Conservation (phyloP, 2,329 filamentous ascomycete genomes). For the Ophiostoma triangulosporum region DNA sequence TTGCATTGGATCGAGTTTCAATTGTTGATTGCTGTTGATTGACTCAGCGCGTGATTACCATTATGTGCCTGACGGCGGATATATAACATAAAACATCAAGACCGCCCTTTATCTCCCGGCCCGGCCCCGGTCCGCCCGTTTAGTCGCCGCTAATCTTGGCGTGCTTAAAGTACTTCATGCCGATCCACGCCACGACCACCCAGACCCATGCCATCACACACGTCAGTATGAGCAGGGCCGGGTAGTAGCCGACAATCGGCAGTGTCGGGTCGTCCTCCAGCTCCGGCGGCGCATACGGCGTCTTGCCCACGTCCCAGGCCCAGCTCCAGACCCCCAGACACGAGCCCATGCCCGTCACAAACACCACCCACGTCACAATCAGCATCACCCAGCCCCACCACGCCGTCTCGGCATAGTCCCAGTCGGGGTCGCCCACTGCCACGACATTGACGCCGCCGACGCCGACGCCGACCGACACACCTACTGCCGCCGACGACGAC, state of each 20-base stretch:
- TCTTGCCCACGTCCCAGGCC: slow-evolving; percentile 98
- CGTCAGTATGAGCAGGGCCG: slow-evolving; percentile 82
- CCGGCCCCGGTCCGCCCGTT: no score
- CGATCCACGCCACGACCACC: slow-evolving; percentile 94
- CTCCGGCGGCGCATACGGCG: slow-evolving; percentile 87
- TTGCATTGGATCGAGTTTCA: not conserved
- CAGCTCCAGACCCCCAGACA: slow-evolving; percentile 93
- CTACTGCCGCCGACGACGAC: slow-evolving; percentile 24
- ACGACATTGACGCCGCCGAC: slow-evolving; percentile 22
- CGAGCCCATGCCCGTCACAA: slow-evolving; percentile 92
- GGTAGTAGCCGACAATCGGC: slow-evolving; percentile 95
- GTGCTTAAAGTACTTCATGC: slow-evolving; percentile 99
- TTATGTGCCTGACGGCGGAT: not conserved
- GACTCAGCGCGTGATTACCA: not conserved
- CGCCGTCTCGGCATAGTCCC: slow-evolving; percentile 90
- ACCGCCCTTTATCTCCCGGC: not conserved
- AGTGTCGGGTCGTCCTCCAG: slow-evolving; percentile 88
- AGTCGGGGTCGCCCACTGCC: slow-evolving; percentile 36
- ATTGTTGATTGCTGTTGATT: not conserved
- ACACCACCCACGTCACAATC: slow-evolving; percentile 83
- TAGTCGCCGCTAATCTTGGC: slow-evolving; percentile 68
- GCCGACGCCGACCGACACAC: slow-evolving; percentile 3
- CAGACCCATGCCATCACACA: slow-evolving; percentile 98
- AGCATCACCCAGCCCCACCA: slow-evolving; percentile 98
- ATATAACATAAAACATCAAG: not conserved